Evolutionary conservation across 179 eudicot genomes (phyloP).

Genomic region (Drosera spatulata): DNA sequence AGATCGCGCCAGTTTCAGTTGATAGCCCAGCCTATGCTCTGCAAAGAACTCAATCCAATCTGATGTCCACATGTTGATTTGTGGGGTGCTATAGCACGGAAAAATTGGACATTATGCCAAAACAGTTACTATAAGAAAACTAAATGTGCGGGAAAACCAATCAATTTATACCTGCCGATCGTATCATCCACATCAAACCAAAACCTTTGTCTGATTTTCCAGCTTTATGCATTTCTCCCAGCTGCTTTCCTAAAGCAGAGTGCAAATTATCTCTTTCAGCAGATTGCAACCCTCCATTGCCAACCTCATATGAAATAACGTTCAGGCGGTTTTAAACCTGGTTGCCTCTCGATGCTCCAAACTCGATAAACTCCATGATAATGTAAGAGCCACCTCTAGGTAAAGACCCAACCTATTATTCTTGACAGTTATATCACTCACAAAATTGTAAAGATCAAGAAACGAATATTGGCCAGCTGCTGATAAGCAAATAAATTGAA

Average conservation of each 20-base stretch:
- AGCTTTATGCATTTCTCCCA: slow-evolving; percentile 91
- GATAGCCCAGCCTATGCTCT: slow-evolving; percentile 81
- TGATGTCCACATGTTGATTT: slow-evolving; percentile 91
- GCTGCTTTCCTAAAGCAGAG: slow-evolving; percentile 84
- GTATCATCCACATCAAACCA: slow-evolving; percentile 90
- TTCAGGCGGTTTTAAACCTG: slow-evolving; percentile 43
- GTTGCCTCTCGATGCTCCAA: slow-evolving; percentile 68
- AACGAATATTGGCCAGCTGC: neutral
- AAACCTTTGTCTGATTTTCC: slow-evolving; percentile 76
- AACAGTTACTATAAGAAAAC: neutral
- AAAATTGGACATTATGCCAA: slow-evolving; percentile 6
- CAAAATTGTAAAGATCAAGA: neutral
- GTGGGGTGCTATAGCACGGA: slow-evolving; percentile 68
- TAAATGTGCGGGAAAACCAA: neutral
- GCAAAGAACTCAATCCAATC: slow-evolving; percentile 86
- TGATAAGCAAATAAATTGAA: slow-evolving; percentile 1
- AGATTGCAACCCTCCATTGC: slow-evolving; percentile 5
- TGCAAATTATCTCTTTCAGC: slow-evolving; percentile 18
- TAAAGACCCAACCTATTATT: slow-evolving; percentile 62
- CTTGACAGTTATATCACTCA: slow-evolving; percentile 13
- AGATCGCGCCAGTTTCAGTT: slow-evolving; percentile 78
- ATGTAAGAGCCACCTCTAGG: slow-evolving; percentile 89
- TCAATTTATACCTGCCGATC: slow-evolving; percentile 66
- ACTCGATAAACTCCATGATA: slow-evolving; percentile 90
- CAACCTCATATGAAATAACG: slow-evolving; percentile 2